These are phyloP conservation scores for Petunia secreta DNA, from an alignment of 257 asterid genomes.

Conservation along the genomic window DNA sequence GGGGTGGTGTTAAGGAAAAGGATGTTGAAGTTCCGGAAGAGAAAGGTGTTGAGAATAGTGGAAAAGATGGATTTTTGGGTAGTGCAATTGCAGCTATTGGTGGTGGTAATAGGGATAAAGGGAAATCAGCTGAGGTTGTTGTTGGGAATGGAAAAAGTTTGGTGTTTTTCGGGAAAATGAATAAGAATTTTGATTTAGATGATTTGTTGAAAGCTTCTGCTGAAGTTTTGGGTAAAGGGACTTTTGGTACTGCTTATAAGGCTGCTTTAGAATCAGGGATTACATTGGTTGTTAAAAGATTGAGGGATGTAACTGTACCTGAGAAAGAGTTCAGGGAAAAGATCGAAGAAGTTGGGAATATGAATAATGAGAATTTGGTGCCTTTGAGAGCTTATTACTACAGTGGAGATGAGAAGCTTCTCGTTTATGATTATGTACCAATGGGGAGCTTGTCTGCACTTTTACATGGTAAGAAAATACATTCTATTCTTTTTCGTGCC, in stretches of 20 bases:
- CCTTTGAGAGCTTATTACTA: slow-evolving; percentile 81
- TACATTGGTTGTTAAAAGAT: slow-evolving; percentile 83
- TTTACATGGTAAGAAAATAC: slow-evolving; percentile 67
- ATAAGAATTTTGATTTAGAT: slow-evolving; percentile 66
- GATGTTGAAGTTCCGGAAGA: slow-evolving; percentile 53
- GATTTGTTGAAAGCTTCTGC: slow-evolving; percentile 93
- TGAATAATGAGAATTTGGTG: slow-evolving; percentile 74
- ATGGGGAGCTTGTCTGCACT: slow-evolving; percentile 95
- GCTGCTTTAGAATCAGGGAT: slow-evolving; percentile 72
- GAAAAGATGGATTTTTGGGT: slow-evolving; percentile 37
- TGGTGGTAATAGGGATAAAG: slow-evolving; percentile 47
- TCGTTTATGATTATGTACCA: slow-evolving; percentile 83
- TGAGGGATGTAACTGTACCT: slow-evolving; percentile 65
- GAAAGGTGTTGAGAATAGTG: slow-evolving; percentile 36
- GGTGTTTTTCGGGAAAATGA: slow-evolving; percentile 55
- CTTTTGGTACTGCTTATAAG: slow-evolving; percentile 87
- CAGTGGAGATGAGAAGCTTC: slow-evolving; percentile 75
- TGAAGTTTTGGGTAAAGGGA: slow-evolving; percentile 95
- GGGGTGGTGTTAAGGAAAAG: slow-evolving; percentile 39
- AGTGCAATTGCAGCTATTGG: slow-evolving; percentile 50
- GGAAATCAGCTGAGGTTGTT: slow-evolving; percentile 35
- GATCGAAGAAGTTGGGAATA: slow-evolving; percentile 78
- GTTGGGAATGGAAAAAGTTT: slow-evolving; percentile 49
- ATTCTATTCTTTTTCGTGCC: background rate
- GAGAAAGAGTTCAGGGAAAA: slow-evolving; percentile 81